Percentiles rank a stretch among this genome's conserved stretches.
phyloP scores from a whole-genome alignment of 192 early-diverging fungal genomes.

The Chytriomyces confervae region DNA sequence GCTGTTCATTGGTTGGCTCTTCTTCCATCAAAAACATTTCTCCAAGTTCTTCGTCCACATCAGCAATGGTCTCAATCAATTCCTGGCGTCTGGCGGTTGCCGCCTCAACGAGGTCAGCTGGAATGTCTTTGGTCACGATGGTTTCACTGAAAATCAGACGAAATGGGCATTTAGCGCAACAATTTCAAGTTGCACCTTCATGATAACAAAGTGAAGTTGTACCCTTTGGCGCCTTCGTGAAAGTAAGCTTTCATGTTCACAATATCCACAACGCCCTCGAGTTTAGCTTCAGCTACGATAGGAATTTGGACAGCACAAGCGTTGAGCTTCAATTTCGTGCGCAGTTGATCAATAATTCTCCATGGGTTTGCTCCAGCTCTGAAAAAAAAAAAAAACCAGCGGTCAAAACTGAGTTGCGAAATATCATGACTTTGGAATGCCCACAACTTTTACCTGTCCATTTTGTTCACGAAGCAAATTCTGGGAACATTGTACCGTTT shows the following conservation, averaged over 20 bases:
- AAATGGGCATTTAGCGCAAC: constrained; percentile 49
- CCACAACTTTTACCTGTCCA: constrained; percentile 80
- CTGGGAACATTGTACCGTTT: constrained; percentile 82
- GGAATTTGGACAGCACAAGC: constrained; percentile 61
- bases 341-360: constrained; percentile 72
- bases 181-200: not conserved
- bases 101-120: constrained; percentile 43
- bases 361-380: constrained; percentile 63
- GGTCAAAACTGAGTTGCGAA: not conserved
- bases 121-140: constrained; percentile 60
- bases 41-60: constrained; percentile 85
- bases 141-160: constrained; percentile 47
- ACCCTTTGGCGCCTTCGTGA: constrained; percentile 89
- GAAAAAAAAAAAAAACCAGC: not conserved
- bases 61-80: constrained; percentile 84
- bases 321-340: constrained; percentile 50
- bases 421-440: constrained; percentile 29
- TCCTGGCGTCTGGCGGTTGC: constrained; percentile 68
- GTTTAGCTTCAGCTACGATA: constrained; percentile 84
- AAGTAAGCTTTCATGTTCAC: constrained; percentile 84
- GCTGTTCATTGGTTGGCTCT: constrained; percentile 71
- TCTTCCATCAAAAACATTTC: constrained; percentile 84
- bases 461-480: constrained; percentile 95
- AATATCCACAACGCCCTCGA: constrained; percentile 92
- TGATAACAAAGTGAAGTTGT: constrained; percentile 30